A percentile compares a stretch with the other conserved stretches of the same genome.
Conservation (phyloP, 2,329 filamentous ascomycete species). For the Beauveria varroae region DNA sequence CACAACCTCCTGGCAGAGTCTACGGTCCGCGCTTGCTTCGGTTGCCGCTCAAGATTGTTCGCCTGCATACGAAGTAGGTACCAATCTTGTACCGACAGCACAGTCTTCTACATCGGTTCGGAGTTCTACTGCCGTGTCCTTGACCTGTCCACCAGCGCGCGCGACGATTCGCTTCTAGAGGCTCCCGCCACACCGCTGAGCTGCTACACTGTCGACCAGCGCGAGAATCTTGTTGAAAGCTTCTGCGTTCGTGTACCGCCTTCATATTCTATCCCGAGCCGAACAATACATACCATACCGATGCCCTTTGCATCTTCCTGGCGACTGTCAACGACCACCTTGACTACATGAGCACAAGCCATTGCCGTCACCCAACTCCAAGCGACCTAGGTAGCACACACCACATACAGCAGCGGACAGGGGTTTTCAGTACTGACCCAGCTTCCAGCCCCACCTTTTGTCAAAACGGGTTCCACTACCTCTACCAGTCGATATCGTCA, state of each 20-base stretch:
- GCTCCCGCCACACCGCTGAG: not conserved
- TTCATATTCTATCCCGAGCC: not conserved
- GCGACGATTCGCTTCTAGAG: not conserved
- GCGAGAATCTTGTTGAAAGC: not conserved
- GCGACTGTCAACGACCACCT: not conserved
- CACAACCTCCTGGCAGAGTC: not conserved
- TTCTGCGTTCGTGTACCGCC: not conserved
- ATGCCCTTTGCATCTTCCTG: not conserved
- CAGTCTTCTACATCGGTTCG: not conserved
- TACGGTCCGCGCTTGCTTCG: not conserved
- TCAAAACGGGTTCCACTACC: conserved; percentile 3
- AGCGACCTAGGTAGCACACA: conserved; percentile 2
- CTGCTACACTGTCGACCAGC: not conserved
- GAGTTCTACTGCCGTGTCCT: not conserved
- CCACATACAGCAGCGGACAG: not conserved
- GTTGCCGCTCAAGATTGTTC: not conserved
- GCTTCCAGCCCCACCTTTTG: not conserved
- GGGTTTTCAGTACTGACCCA: conserved; percentile 11
- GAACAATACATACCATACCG: not conserved
- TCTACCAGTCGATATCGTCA: not conserved
- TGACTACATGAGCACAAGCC: not conserved
- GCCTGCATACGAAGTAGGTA: not conserved
- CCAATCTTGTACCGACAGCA: not conserved
- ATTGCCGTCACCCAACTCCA: not conserved
- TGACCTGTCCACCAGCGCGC: not conserved